A percentile compares a stretch with the other conserved stretches of the same genome.
Conservation (phyloP, 768 basidiomycete genomes). For the Peribolospora baueri region DNA sequence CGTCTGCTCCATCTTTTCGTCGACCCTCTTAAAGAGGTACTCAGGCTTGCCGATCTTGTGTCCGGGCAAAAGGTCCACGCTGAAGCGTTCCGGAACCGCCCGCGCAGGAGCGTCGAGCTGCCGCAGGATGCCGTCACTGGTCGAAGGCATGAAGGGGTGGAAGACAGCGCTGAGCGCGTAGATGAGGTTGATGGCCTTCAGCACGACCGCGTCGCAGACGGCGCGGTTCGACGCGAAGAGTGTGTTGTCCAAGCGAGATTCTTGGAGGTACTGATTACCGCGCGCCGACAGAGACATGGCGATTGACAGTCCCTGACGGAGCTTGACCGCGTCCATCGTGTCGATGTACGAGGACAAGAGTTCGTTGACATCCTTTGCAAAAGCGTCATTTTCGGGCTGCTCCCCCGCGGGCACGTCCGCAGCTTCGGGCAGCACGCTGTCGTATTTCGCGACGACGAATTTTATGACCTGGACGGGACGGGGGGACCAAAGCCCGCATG, state of each 20-base stretch:
- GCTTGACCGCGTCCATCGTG: slow-evolving; percentile 73
- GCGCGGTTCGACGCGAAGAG: slow-evolving; percentile 54
- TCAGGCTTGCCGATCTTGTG: slow-evolving; percentile 66
- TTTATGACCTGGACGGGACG: slow-evolving; percentile 32
- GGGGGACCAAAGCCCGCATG: neutral
- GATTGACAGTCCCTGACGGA: slow-evolving; percentile 62
- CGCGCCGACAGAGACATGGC: slow-evolving; percentile 72
- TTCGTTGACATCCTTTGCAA: slow-evolving; percentile 45
- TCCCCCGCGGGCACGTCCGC: slow-evolving; percentile 43
- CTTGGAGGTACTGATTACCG: slow-evolving; percentile 86
- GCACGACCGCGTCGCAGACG: slow-evolving; percentile 72
- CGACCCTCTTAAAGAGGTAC: slow-evolving; percentile 81
- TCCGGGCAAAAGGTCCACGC: slow-evolving; percentile 58
- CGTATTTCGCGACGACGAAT: slow-evolving; percentile 68
- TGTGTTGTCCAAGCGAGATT: slow-evolving; percentile 70
- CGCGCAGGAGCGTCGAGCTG: slow-evolving; percentile 81
- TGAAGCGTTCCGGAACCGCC: slow-evolving; percentile 36
- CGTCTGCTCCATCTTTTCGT: slow-evolving; percentile 61
- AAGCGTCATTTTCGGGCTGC: slow-evolving; percentile 33
- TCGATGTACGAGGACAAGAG: slow-evolving; percentile 56
- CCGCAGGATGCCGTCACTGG: slow-evolving; percentile 47
- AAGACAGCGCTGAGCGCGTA: slow-evolving; percentile 63
- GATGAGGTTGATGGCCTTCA: slow-evolving; percentile 75
- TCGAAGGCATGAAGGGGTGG: slow-evolving; percentile 92
- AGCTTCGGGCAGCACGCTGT: slow-evolving; percentile 54